A percentile compares a stretch with the other conserved stretches of the same genome.
phyloP scores from a whole-genome alignment of 2,329 filamentous ascomycete genomes.

The Plectosphaerella sp. region DNA sequence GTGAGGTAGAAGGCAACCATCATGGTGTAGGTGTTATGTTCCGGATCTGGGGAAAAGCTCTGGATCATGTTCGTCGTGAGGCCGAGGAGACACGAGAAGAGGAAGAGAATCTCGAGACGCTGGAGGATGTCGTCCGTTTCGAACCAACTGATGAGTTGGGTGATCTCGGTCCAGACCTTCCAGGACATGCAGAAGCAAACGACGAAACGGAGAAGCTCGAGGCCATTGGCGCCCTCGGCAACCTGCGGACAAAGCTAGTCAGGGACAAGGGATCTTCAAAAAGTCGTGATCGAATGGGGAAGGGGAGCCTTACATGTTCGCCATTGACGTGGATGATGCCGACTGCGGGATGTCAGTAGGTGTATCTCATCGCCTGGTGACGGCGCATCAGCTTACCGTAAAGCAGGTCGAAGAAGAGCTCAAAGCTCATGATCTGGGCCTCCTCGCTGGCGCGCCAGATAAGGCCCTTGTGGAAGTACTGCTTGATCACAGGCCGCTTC shows the following conservation, averaged over 20 bases:
- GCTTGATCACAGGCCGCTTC: constrained; percentile 54
- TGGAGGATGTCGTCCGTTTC: constrained; percentile 58
- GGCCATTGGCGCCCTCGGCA: constrained; percentile 48
- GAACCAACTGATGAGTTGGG: constrained; percentile 55
- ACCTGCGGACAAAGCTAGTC: constrained; percentile 20
- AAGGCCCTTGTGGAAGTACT: constrained; percentile 63
- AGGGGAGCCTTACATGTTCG: constrained; percentile 32
- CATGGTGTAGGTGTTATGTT: constrained; percentile 48
- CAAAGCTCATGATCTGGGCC: constrained; percentile 59
- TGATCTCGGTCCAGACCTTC: constrained; percentile 61
- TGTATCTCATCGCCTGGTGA: constrained; percentile 3
- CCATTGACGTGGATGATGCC: constrained; percentile 62
- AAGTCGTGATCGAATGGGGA: not conserved
- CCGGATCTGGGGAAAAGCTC: constrained; percentile 39
- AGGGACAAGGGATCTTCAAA: not conserved
- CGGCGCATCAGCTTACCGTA: constrained; percentile 32
- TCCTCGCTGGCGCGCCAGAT: constrained; percentile 55
- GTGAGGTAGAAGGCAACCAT: constrained; percentile 58
- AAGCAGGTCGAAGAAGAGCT: constrained; percentile 60
- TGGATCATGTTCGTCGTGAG: constrained; percentile 60
- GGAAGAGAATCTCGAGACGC: constrained; percentile 53
- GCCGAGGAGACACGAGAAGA: constrained; percentile 56
- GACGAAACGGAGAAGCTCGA: constrained; percentile 53
- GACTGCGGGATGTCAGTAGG: constrained; percentile 24
- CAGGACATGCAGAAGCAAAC: constrained; percentile 60